These are phyloP conservation scores for Rhytidhysteron rufulum DNA, from an alignment of 2,329 filamentous ascomycete genomes.

Conservation along the genomic window DNA sequence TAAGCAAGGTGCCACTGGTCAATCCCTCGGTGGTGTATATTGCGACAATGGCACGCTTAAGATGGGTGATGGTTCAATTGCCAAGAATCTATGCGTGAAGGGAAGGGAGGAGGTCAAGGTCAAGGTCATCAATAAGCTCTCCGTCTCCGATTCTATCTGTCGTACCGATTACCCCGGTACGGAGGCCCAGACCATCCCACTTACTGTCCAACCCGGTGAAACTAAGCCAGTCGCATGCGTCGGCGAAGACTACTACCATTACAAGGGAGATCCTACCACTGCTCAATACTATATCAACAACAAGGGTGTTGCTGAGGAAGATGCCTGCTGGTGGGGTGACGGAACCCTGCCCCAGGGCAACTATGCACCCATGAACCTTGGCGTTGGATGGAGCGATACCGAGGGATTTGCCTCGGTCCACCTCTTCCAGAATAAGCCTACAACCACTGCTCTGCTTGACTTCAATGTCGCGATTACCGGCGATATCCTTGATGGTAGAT, in stretches of 20 bases:
- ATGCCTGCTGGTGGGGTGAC: conserved; percentile 75
- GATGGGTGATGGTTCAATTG: conserved; percentile 53
- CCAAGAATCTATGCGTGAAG: conserved; percentile 67
- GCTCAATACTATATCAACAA: conserved; percentile 98
- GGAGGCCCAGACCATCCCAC: conserved; percentile 80
- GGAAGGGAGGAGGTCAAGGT: conserved; percentile 64
- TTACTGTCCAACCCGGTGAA: conserved; percentile 58
- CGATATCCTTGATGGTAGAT: conserved; percentile 52
- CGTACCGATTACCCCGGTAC: conserved; percentile 96
- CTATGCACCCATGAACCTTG: conserved; percentile 82
- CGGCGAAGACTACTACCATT: conserved; percentile 69
- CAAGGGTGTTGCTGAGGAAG: conserved; percentile 59
- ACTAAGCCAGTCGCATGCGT: conserved; percentile 70
- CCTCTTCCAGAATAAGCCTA: conserved; percentile 80
- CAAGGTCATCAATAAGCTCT: conserved; percentile 70
- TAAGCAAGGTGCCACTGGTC: conserved; percentile 70
- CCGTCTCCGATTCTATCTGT: conserved; percentile 68
- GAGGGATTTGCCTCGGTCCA: conserved; percentile 71
- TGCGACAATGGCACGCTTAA: conserved; percentile 79
- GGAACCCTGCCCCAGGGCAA: conserved; percentile 64
- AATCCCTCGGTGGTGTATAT: conserved; percentile 79
- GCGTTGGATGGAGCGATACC: conserved; percentile 62
- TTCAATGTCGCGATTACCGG: conserved; percentile 77
- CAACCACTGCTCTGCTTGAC: conserved; percentile 64
- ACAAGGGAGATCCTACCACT: conserved; percentile 70